Conservation (phyloP, 257 asterid species). For the Thymus quinquecostatus region DNA sequence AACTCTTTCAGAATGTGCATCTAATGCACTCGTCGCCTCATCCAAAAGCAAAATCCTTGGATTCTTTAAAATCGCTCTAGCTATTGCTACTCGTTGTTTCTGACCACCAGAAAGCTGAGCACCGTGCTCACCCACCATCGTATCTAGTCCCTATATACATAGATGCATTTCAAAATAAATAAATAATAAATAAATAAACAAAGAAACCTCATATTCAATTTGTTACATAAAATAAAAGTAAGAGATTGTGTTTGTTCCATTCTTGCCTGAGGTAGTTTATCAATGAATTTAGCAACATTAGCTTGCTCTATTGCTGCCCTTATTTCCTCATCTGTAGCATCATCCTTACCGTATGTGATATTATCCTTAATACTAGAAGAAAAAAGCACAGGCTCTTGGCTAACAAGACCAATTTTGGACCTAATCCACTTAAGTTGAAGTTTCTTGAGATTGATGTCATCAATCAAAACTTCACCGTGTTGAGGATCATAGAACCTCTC, state of each 20-base stretch:
- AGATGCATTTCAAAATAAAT: too few species aligned
- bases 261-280: conserved; percentile 42
- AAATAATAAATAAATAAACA: too few species aligned
- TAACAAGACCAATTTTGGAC: conserved; percentile 64
- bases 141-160: conserved; percentile 49
- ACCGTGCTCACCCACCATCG: conserved; percentile 72
- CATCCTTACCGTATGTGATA: conserved; percentile 63
- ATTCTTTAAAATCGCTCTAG: conserved; percentile 64
- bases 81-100: conserved; percentile 68
- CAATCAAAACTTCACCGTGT: conserved; percentile 54
- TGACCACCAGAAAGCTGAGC: conserved; percentile 75
- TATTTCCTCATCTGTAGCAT: conserved; percentile 63
- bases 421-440: conserved; percentile 66
- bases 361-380: conserved; percentile 63
- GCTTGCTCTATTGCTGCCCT: conserved; percentile 56
- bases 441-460: conserved; percentile 52
- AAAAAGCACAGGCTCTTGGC: conserved; percentile 77
- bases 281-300: conserved; percentile 66
- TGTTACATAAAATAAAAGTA: too few species aligned
- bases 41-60: conserved; percentile 64
- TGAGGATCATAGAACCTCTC: conserved; percentile 77
- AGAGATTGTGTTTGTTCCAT: too few species aligned
- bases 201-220: too few species aligned
- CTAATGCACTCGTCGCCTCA: conserved; percentile 73
- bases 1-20: conserved; percentile 60